These are phyloP conservation scores for Diplodia scrobiculata DNA, from an alignment of 2,329 filamentous ascomycete genomes.

Conservation along the genomic window DNA sequence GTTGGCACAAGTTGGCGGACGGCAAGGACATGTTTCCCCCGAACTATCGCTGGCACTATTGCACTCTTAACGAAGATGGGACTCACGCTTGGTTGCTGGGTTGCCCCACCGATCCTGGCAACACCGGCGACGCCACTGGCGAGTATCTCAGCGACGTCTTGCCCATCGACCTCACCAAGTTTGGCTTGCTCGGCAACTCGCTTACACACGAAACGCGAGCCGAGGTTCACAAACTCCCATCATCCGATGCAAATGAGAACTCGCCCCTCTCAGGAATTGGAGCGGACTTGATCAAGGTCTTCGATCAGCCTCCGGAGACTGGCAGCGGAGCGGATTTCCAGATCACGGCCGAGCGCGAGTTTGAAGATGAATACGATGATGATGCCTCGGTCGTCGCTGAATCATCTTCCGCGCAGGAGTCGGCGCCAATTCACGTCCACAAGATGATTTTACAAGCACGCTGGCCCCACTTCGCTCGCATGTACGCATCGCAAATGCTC, in stretches of 20 bases:
- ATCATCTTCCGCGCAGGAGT: conserved; percentile 39
- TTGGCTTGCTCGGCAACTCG: conserved; percentile 84
- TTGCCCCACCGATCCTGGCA: conserved; percentile 72
- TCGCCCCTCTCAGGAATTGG: conserved; percentile 68
- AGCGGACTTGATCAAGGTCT: conserved; percentile 79
- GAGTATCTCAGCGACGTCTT: conserved; percentile 94
- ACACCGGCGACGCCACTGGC: conserved; percentile 72
- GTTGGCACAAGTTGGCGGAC: conserved; percentile 94
- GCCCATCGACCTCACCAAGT: conserved; percentile 87
- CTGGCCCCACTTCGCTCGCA: conserved; percentile 92
- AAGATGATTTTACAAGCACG: conserved; percentile 90
- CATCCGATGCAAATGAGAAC: conserved; percentile 56
- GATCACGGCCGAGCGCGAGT: conserved; percentile 83
- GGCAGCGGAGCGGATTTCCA: conserved; percentile 89
- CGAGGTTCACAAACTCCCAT: conserved; percentile 41
- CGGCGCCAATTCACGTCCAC: conserved; percentile 84
- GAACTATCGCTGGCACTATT: conserved; percentile 98
- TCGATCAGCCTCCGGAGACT: conserved; percentile 80
- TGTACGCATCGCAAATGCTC: conserved; percentile 93
- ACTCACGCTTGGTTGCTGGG: conserved; percentile 98
- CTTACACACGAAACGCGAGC: conserved; percentile 52
- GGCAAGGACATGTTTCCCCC: conserved; percentile 89
- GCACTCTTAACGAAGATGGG: conserved; percentile 90
- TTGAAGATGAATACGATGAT: conserved; percentile 68
- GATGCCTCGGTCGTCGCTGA: conserved; percentile 48